Conservation (phyloP, 805 yeast genomes). For the Saccharomycopsis vini region DNA sequence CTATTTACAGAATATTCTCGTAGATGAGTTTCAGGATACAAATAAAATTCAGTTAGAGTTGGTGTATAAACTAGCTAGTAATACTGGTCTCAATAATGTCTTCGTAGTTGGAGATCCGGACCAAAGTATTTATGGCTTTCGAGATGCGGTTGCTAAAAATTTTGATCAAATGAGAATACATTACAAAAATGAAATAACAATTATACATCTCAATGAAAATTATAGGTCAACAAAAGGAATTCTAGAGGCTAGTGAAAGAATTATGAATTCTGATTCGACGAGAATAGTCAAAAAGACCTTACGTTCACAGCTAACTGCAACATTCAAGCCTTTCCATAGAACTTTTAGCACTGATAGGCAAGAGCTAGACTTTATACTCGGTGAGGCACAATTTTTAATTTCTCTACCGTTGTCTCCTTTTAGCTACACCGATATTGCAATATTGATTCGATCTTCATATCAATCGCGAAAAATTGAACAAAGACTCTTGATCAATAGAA, state of each 20-base stretch:
- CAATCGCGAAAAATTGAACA: conserved; percentile 58
- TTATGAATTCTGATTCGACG: conserved; percentile 47
- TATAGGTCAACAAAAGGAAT: conserved; percentile 74
- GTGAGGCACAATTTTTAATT: conserved; percentile 43
- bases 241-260: conserved; percentile 49
- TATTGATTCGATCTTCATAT: conserved; percentile 58
- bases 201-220: conserved; percentile 51
- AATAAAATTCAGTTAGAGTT: conserved; percentile 66
- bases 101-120: conserved; percentile 96
- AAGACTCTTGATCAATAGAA: conserved; percentile 41
- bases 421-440: conserved; percentile 53
- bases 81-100: conserved; percentile 42
- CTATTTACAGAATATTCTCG: conserved; percentile 58
- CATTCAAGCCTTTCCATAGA: conserved; percentile 40
- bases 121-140: conserved; percentile 84
- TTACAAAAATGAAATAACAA: conserved; percentile 19
- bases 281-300: conserved; percentile 35
- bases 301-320: conserved; percentile 34
- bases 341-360: conserved; percentile 32
- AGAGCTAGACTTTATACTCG: conserved; percentile 54
- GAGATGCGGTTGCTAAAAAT: conserved; percentile 68
- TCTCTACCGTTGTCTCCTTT: conserved; percentile 33
- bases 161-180: conserved; percentile 45
- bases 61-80: conserved; percentile 42
- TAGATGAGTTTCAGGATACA: conserved; percentile 95